These are phyloP conservation scores for Herpotrichia juniperi DNA, from an alignment of 2,329 filamentous ascomycete genomes.

Conservation along the genomic window DNA sequence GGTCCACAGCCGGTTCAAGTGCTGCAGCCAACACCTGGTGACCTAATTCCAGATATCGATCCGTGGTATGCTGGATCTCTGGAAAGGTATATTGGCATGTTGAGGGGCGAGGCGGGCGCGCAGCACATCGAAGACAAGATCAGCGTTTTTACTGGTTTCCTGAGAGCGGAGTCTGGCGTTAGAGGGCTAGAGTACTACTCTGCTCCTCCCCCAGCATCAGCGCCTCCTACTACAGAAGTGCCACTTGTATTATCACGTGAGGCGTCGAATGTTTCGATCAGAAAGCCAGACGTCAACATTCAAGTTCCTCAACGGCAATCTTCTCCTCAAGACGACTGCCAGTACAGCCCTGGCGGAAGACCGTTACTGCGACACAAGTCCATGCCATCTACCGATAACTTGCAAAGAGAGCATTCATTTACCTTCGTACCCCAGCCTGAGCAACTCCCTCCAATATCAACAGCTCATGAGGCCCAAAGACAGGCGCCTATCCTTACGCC, in stretches of 20 bases:
- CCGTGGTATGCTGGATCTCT: slow-evolving; percentile 63
- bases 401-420: slow-evolving; percentile 11
- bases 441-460: slow-evolving; percentile 7
- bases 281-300: slow-evolving; percentile 23
- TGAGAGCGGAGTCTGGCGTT: slow-evolving; percentile 38
- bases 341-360: slow-evolving; percentile 61
- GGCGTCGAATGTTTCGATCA: slow-evolving; percentile 11
- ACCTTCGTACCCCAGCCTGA: slow-evolving; percentile 27
- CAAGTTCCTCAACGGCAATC: slow-evolving; percentile 12
- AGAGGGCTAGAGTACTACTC: slow-evolving; percentile 53
- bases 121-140: slow-evolving; percentile 58
- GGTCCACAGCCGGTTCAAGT: slow-evolving; percentile 18
- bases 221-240: neutral
- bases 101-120: slow-evolving; percentile 56
- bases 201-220: slow-evolving; percentile 22
- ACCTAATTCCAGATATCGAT: slow-evolving; percentile 59
- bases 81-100: slow-evolving; percentile 61
- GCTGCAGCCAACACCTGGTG: slow-evolving; percentile 30
- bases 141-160: slow-evolving; percentile 59
- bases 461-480: slow-evolving; percentile 21
- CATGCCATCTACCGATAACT: slow-evolving; percentile 17
- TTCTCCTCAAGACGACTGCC: slow-evolving; percentile 24
- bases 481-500: slow-evolving; percentile 41
- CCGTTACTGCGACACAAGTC: slow-evolving; percentile 48
- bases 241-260: slow-evolving; percentile 2